Base-by-base conservation (phyloP, 2,329 filamentous ascomycete genomes). In the Fusarium sp. region DNA sequence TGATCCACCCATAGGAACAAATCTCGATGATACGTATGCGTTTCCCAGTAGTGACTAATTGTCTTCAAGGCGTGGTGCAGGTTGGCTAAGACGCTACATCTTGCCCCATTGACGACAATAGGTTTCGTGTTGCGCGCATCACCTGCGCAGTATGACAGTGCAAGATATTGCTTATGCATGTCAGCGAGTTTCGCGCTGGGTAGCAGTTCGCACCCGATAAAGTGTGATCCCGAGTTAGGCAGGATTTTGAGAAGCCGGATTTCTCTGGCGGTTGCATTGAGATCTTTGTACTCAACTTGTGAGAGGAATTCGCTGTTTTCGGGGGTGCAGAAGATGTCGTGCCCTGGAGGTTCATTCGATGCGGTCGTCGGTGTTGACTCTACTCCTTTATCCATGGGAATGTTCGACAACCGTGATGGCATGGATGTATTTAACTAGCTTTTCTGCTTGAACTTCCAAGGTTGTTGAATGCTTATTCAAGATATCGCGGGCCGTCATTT, bases 241-340 rank as follows among this genome's bases (percentile, higher is more conserved):
- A 33, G 21, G 3, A 49, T 19, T 4, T 33, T 49, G 29, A 49
- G 46, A 49, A 49, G 29, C 1, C 46, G 27, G 0, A 49, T 49
- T 19, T 49, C 46, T 23, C 46, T 33, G 0, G 10, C 27, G 21
- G 11, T 19, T 0, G 15, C 0, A 10, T 14, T 10, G 3, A 49
- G 46, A 0, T 33, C 29, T 5, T 1, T 19, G 4, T 69, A 72
- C 0, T 23, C 25, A 0, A 23, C 19, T 10, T 11, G 11, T 0
- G 38, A 65, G 4, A 55, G 19, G 16, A 72, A 65, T 0, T 35
- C 44, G 7, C 39, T 57, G 10, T 69, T 72, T 16, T 72, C 59
- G 8, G 64, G 69, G 1, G 69, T 72, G 21, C 45, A 65, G 16
- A 72, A 72, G 5, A 72, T 61, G 10, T 72, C 59, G 15, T 69